Evolutionary conservation across 345 rosid species (phyloP).

Genomic region (Abelmoschus esculentus): DNA sequence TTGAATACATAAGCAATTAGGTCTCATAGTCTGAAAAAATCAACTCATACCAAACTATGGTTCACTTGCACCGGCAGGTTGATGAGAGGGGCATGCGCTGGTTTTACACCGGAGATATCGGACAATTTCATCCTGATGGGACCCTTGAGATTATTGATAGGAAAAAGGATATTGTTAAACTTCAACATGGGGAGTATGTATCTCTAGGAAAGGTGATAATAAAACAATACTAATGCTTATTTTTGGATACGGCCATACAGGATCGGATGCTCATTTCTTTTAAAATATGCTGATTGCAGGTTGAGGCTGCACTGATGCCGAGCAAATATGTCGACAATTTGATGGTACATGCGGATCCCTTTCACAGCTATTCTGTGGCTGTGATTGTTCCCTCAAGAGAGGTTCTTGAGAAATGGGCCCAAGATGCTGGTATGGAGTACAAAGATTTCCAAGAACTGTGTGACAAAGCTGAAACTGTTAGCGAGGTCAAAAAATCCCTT

Average conservation of each 20-base stretch:
- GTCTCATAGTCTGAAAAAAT: background rate
- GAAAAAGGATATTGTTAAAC: constrained; percentile 91
- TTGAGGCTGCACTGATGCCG: constrained; percentile 58
- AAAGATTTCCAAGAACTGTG: constrained; percentile 50
- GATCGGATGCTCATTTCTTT: background rate
- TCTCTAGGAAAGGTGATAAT: constrained; percentile 76
- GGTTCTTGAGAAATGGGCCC: constrained; percentile 68
- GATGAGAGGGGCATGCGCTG: constrained; percentile 75
- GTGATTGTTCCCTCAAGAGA: constrained; percentile 51
- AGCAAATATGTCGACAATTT: constrained; percentile 59
- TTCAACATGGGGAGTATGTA: constrained; percentile 86
- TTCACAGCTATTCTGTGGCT: constrained; percentile 65
- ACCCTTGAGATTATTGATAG: constrained; percentile 89
- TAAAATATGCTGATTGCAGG: constrained; percentile 37
- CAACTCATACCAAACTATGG: background rate
- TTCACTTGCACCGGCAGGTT: constrained; percentile 45
- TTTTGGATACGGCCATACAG: background rate
- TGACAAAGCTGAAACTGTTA: constrained; percentile 45
- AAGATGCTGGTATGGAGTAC: constrained; percentile 39
- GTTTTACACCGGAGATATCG: constrained; percentile 88
- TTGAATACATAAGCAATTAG: background rate
- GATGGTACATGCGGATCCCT: constrained; percentile 73
- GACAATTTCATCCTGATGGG: constrained; percentile 78
- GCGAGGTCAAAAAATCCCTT: constrained; percentile 63
- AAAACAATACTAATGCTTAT: background rate